Percentiles rank a stretch among this genome's conserved stretches.
Evolutionary conservation across 2,329 filamentous ascomycete species (phyloP).

Genomic region (Penicillium vulpinum): DNA sequence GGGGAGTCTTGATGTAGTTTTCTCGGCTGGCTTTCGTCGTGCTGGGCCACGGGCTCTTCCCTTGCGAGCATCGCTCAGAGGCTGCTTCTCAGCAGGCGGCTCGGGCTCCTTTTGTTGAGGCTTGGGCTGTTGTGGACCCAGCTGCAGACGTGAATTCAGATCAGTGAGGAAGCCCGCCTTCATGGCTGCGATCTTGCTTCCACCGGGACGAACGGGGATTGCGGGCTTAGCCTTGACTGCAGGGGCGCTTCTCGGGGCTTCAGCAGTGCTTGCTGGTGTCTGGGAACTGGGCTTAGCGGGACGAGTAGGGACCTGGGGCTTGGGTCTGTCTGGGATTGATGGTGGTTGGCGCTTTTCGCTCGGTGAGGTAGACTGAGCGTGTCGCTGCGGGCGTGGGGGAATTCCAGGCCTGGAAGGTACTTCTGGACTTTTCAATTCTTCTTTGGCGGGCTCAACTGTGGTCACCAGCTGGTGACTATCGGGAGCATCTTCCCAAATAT

Average conservation of each 20-base stretch:
- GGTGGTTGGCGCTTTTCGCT: conserved; percentile 54
- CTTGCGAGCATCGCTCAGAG: conserved; percentile 87
- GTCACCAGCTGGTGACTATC: conserved; percentile 79
- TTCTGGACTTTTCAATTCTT: conserved; percentile 47
- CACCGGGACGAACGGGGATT: conserved; percentile 74
- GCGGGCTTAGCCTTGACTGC: conserved; percentile 72
- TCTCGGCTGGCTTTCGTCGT: conserved; percentile 67
- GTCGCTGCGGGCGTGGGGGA: conserved; percentile 38
- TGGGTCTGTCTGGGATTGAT: conserved; percentile 58
- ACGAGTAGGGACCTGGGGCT: conserved; percentile 66
- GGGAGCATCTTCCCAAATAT: conserved; percentile 93
- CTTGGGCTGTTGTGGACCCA: conserved; percentile 78
- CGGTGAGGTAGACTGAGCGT: conserved; percentile 43
- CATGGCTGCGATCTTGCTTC: conserved; percentile 84
- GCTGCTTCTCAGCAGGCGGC: conserved; percentile 68
- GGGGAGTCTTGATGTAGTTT: conserved; percentile 46
- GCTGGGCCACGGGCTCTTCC: conserved; percentile 84
- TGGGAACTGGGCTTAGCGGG: conserved; percentile 55
- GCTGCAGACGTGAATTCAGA: conserved; percentile 81
- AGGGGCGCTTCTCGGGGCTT: conserved; percentile 31
- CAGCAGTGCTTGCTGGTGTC: conserved; percentile 36
- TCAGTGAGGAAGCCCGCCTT: conserved; percentile 92
- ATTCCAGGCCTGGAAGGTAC: conserved; percentile 36
- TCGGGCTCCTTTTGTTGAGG: conserved; percentile 67
- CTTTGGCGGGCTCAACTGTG: conserved; percentile 58